A percentile compares a stretch with the other conserved stretches of the same genome.
Evolutionary conservation across 805 yeast genomes (phyloP).

Genomic region (Saccharomycopsis javanensis): DNA sequence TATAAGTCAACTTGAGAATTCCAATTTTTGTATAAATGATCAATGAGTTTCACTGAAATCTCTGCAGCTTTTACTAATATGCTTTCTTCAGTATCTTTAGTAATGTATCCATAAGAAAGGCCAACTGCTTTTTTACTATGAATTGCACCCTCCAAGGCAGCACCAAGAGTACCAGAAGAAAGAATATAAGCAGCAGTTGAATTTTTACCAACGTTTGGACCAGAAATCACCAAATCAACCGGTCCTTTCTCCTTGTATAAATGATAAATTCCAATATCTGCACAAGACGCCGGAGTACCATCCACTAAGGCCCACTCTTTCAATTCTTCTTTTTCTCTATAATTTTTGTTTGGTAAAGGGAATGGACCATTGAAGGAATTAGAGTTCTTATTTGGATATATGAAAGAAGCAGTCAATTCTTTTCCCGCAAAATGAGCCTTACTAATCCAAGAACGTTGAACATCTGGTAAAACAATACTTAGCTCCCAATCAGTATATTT

Average conservation of each 20-base stretch:
- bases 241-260: slow-evolving; percentile 44
- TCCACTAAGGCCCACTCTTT: slow-evolving; percentile 83
- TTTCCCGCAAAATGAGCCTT: slow-evolving; percentile 90
- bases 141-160: slow-evolving; percentile 88
- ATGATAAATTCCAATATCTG: slow-evolving; percentile 82
- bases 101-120: slow-evolving; percentile 71
- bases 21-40: slow-evolving; percentile 54
- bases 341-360: slow-evolving; percentile 37
- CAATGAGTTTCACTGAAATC: slow-evolving; percentile 53
- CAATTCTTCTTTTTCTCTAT: slow-evolving; percentile 23
- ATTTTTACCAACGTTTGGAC: slow-evolving; percentile 94
- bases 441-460: slow-evolving; percentile 92
- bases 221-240: slow-evolving; percentile 81
- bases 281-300: slow-evolving; percentile 95
- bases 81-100: slow-evolving; percentile 38
- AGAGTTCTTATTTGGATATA: slow-evolving; percentile 48
- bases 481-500: slow-evolving; percentile 72
- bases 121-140: slow-evolving; percentile 65
- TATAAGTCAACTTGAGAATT: slow-evolving; percentile 51
- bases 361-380: slow-evolving; percentile 63
- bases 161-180: slow-evolving; percentile 94
- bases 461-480: slow-evolving; percentile 71
- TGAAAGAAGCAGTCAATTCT: slow-evolving; percentile 47
- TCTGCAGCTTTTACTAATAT: slow-evolving; percentile 56
- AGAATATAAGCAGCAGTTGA: slow-evolving; percentile 81